Percentiles rank a stretch among this genome's conserved stretches.
Evolutionary conservation across 306 rosid species (phyloP).

Genomic region (Acacia melanoxylon): DNA sequence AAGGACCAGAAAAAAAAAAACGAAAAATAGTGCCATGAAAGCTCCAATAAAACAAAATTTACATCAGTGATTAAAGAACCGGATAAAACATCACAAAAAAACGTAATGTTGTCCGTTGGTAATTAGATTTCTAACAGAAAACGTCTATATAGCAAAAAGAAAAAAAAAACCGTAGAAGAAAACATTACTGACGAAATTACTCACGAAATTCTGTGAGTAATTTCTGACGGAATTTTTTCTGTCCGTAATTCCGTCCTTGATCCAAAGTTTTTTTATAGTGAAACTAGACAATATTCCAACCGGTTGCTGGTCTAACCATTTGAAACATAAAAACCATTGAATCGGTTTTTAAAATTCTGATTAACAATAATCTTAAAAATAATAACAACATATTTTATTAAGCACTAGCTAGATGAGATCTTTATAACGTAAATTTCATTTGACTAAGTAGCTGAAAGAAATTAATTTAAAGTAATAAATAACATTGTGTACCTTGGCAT

Average conservation of each 20-base stretch:
- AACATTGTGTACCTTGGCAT: constrained; percentile 53
- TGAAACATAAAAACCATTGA: neutral
- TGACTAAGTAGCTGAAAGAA: neutral
- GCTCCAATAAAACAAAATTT: neutral
- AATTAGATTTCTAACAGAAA: no score
- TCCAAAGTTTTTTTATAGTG: no score
- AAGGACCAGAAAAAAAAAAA: neutral
- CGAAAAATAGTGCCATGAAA: neutral
- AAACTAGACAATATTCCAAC: neutral
- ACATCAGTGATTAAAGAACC: neutral
- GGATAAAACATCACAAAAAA: no score
- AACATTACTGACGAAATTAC: no score
- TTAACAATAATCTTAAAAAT: neutral
- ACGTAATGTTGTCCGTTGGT: no score
- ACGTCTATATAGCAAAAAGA: no score
- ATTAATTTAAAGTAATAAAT: neutral
- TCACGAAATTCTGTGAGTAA: no score
- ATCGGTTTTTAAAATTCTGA: neutral
- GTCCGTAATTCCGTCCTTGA: no score
- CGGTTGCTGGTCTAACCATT: no score
- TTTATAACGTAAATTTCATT: neutral
- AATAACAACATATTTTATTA: neutral
- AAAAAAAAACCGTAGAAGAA: no score
- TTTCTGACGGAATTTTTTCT: no score
- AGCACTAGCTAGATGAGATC: neutral